Evolutionary conservation across 768 basidiomycete genomes (phyloP), one percentile per base, ranked within the genome.

Genomic region (Suillus occidentalis): DNA sequence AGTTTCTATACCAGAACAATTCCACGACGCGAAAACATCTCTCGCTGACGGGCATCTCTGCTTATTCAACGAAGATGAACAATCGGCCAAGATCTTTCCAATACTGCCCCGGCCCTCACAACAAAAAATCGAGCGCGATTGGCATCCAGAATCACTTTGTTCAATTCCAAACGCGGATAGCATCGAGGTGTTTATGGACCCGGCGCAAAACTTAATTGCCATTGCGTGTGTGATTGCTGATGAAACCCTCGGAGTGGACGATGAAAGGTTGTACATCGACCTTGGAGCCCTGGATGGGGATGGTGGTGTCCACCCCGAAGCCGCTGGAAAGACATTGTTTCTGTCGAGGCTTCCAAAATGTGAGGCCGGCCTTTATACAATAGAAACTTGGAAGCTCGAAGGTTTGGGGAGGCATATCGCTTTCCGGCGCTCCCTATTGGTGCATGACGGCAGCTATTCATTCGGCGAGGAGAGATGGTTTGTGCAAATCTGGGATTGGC

Each of bases 401-500:
- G 14, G 34, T 10, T 50, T 39, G 4, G 63, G 63, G 59, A 34
- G 12, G 13, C 37, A 49, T 49, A 34, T 63, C 58, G 59, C 49
- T 13, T 34, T 64, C 22, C 28, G 59, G 45, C 28, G 63, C 34
- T 50, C 37, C 13, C 37, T 62, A 5, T 16, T 42, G 56, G 5
- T 25, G 22, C 20, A 45, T 34, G 22, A 31, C 14, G 39, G 16
- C 7, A 4, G 34, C 28, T n/a, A 14, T 18, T 34, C 12, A 3
- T 31, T 5, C 16, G 5, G 28, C 55, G 56, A 43, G 28, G 57
- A 25, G 45, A 25, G 22, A 47, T 64, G 45, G 63, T 61, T 20
- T 20, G 28, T 64, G 16, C 63, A 64, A 14, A 18, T 64, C 9
- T 64, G 63, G 63, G 49, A 64, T 45, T 61, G 63, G 63, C 22